Base-by-base conservation (phyloP, 768 basidiomycete genomes). In the Leccinum ochraceum region DNA sequence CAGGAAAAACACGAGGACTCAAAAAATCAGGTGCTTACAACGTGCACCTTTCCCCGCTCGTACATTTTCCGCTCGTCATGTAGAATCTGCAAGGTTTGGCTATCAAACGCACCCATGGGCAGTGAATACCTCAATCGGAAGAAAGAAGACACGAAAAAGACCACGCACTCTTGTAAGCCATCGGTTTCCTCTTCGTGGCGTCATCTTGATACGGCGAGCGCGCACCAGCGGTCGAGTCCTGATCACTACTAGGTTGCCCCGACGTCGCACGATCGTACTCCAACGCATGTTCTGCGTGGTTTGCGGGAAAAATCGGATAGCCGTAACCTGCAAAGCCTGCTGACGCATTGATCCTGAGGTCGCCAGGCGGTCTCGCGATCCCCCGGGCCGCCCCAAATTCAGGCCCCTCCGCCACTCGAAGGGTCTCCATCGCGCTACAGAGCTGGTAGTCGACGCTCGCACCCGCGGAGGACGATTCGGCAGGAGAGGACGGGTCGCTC, bases 21-120 rank as follows among this genome's bases (percentile, higher is more conserved):
- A 48, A 53, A 6, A 50, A 52, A 48, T 39, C 20, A 16, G 37
- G 30, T 53, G 74, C 86, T 71, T 53, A 86, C 86, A 87, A 88
- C 30, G 83, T 86, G 62, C 86, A 88, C 20, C 72, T 75, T 56
- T 76, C 77, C 11, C 85, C 86, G 62, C 78, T 81, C 1, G 82
- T 79, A 67, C 86, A 88, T 26, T 72, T 71, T 17, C 77, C 79
- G 36, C 77, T 80, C 2, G 71, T 63, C 28, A 73, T 74, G 66
- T 77, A 84, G 67, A 82, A 87, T 68, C 81, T 84, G 71, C 86
- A 88, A 28, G 81, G 81, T 60, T 87, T 87, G 1, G 85, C 86
- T 87, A 39, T 30, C 32, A 56, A 55, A 46, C 22, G 34, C 30
- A 30, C 3, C 1, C 26, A 42, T 42, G 20, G 17, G 9, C 20